Evolutionary conservation across 164 flowering plant genomes (phyloP).

Genomic region (Aristolochia fimbriata): DNA sequence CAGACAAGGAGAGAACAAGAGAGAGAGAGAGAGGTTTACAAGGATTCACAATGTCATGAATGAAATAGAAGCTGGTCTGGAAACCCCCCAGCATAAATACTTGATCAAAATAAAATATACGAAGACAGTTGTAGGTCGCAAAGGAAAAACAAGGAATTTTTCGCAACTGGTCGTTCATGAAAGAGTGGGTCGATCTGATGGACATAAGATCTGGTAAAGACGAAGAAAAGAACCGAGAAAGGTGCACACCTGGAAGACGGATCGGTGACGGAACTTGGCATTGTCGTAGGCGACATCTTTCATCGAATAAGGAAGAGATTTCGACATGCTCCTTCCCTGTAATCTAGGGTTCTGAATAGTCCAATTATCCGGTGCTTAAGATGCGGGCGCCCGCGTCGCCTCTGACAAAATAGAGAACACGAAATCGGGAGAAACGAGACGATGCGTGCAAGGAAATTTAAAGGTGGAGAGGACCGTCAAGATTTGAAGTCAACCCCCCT

Average conservation of each 20-base stretch:
- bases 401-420: neutral
- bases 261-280: constrained; percentile 86
- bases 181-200: neutral
- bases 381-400: neutral
- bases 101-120: too few relatives aligned
- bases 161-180: too few relatives aligned
- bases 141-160: too few relatives aligned
- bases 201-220: neutral
- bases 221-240: neutral
- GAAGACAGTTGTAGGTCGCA: too few relatives aligned
- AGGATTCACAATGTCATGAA: too few relatives aligned
- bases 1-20: too few relatives aligned
- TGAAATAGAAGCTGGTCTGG: too few relatives aligned
- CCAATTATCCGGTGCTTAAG: neutral
- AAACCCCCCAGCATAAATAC: too few relatives aligned
- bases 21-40: too few relatives aligned
- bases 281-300: constrained; percentile 83
- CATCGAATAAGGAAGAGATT: constrained; percentile 55
- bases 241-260: constrained; percentile 45
- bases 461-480: too few relatives aligned
- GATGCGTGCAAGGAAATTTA: too few relatives aligned
- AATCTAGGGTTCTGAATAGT: neutral
- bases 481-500: too few relatives aligned
- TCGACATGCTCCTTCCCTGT: constrained; percentile 40
- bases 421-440: neutral